Evolutionary conservation across 176 grass and related monocot genomes (phyloP), one percentile per base, ranked within the genome.

Genomic region (Themeda triandra): DNA sequence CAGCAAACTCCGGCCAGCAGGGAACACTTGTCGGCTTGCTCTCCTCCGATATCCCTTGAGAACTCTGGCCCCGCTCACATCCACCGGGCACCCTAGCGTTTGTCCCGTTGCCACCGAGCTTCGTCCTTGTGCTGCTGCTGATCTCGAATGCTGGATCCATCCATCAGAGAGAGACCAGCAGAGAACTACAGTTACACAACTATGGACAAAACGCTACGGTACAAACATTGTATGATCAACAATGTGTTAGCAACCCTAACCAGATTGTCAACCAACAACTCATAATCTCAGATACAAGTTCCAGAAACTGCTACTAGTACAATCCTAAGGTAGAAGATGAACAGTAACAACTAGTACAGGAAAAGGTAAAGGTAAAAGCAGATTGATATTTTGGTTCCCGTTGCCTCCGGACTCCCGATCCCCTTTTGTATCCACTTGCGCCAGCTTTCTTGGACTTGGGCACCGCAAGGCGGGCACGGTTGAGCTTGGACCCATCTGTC

Each of bases 21-120:
- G 56, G 19, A 71, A 63, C 66, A 36, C 66, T 86, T 90, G 79
- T 90, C 79, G 66, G 33, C 83, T 90, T 90, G 68, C 73, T 73
- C 44, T 56, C 40, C 60, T 15, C 24, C 60, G 0, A 29, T 53
- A 29, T 53, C 71, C 71, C 56, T 85, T 63, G 62, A 85, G 78
- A 67, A 60, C 64, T 82, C 71, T 77, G 77, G 60, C 71, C n/a
- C 49, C 35, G 27, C 74, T 24, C 63, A 33, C 49, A 69, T 6
- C 53, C 53, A 70, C 30, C 28, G n/a, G 63, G 6, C 24, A 23
- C 62, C 62, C 69, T 85, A 80, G 82, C 63, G 70, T 29, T 81
- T 89, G 87, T 85, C 82, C 63, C 62, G 17, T 75, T 62, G 48
- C 88, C 72, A 42, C 6, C 87, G 39, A 85, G 4, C 42, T 30